These are phyloP conservation scores for Phialophora macrospora DNA, from an alignment of 2,329 filamentous ascomycete species.

Conservation along the genomic window DNA sequence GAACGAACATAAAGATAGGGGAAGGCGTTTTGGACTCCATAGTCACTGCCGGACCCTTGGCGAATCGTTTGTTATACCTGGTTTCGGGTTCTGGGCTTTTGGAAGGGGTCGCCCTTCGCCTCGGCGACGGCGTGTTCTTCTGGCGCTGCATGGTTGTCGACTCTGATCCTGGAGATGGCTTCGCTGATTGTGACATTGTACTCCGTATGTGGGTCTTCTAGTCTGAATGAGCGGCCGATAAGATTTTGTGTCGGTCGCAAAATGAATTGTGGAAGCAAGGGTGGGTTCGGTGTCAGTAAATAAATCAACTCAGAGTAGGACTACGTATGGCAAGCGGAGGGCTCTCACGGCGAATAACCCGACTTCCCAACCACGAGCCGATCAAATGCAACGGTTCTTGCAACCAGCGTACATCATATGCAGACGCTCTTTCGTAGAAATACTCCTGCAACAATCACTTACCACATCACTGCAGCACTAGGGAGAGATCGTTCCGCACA, in stretches of 20 bases:
- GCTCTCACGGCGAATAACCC: background rate
- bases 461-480: background rate
- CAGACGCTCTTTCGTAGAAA: background rate
- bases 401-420: background rate
- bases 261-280: background rate
- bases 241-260: background rate
- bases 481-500: constrained; percentile 8
- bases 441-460: background rate
- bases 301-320: background rate
- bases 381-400: background rate
- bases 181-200: constrained; percentile 7
- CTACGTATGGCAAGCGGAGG: background rate
- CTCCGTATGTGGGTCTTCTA: background rate
- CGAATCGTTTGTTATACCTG: background rate
- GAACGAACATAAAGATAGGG: constrained; percentile 18
- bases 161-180: background rate
- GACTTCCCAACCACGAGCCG: background rate
- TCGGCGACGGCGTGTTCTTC: background rate
- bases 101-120: constrained; percentile 1
- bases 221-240: background rate
- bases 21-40: constrained; percentile 7
- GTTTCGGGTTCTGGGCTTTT: background rate
- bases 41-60: background rate
- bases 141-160: background rate
- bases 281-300: background rate